Evolutionary conservation across 1,284 basidiomycete genomes (phyloP).

Genomic region (Exsudoporus floridanus): DNA sequence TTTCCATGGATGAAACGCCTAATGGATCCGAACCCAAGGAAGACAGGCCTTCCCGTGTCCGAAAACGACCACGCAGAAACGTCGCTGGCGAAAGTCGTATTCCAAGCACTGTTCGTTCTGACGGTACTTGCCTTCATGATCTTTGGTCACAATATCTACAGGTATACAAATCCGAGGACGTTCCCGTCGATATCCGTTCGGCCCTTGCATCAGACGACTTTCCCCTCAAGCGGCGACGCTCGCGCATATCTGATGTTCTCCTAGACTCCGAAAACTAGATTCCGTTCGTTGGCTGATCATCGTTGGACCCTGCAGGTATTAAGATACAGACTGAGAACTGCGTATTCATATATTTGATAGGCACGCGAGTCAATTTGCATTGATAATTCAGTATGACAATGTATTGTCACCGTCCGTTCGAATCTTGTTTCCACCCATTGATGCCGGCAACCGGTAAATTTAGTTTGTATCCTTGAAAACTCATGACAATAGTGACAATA

Average conservation of each 20-base stretch:
- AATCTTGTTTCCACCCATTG: conserved; percentile 2
- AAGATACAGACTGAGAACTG: conserved; percentile 4
- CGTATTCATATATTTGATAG: conserved; percentile 25
- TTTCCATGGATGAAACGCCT: conserved; percentile 14
- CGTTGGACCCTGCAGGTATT: conserved; percentile 12
- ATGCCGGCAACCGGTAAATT: conserved; percentile 13
- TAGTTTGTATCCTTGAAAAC: conserved; percentile 7
- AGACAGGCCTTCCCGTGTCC: conserved; percentile 24
- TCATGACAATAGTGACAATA: conserved; percentile 25
- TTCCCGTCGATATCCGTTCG: conserved; percentile 26
- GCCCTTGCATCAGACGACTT: conserved; percentile 20
- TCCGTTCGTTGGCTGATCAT: conserved; percentile 6
- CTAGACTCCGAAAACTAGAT: conserved; percentile 36
- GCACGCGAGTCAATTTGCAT: conserved; percentile 27
- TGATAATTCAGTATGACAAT: conserved; percentile 9
- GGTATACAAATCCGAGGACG: conserved; percentile 30
- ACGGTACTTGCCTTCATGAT: neutral
- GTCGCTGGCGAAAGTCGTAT: conserved; percentile 19
- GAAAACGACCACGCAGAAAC: conserved; percentile 28
- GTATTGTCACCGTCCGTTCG: conserved; percentile 1
- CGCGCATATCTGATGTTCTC: conserved; percentile 35
- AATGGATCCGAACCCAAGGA: conserved; percentile 19
- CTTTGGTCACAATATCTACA: conserved; percentile 24
- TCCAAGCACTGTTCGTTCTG: conserved; percentile 23
- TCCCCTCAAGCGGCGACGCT: conserved; percentile 43